phyloP scores from a whole-genome alignment of 371 early-diverging fungal species.

The Mortierella sp. region DNA sequence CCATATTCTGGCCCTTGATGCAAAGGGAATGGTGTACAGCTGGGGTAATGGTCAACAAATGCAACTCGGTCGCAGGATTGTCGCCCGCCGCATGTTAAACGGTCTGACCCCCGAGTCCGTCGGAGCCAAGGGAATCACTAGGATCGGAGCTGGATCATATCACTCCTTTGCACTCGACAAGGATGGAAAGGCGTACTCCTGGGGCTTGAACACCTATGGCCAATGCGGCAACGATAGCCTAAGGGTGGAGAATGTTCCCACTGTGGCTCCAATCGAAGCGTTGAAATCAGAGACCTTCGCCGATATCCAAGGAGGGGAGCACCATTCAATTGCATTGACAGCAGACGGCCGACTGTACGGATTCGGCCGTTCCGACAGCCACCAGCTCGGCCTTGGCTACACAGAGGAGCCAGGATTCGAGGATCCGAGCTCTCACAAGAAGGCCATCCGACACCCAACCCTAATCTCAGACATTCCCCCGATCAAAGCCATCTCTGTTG shows the following conservation, averaged over 20 bases:
- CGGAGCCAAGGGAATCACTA: conserved; percentile 66
- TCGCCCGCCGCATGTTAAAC: conserved; percentile 72
- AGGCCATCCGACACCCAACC: conserved; percentile 70
- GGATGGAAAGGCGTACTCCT: conserved; percentile 77
- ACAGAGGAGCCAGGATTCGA: conserved; percentile 53
- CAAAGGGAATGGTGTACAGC: conserved; percentile 80
- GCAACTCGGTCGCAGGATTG: conserved; percentile 90
- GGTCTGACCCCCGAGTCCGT: conserved; percentile 70
- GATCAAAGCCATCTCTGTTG: conserved; percentile 77
- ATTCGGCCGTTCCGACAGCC: conserved; percentile 92
- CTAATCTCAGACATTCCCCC: conserved; percentile 57
- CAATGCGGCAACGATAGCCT: conserved; percentile 82
- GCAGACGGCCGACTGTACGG: conserved; percentile 79
- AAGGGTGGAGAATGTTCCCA: conserved; percentile 57
- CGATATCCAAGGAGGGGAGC: conserved; percentile 88
- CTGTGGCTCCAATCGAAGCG: conserved; percentile 60
- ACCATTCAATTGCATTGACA: conserved; percentile 85
- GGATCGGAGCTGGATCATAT: conserved; percentile 86
- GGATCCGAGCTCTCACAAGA: conserved; percentile 58
- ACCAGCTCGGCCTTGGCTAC: conserved; percentile 91
- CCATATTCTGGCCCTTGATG: conserved; percentile 88
- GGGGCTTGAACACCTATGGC: conserved; percentile 97
- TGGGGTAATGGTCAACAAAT: conserved; percentile 97
- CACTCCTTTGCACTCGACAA: conserved; percentile 86
- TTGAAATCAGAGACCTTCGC: conserved; percentile 56